Percentiles rank a stretch among this genome's conserved stretches.
These are phyloP conservation scores for Wickerhamomyces mucosus DNA, from an alignment of 805 yeast species.

Conservation along the genomic window DNA sequence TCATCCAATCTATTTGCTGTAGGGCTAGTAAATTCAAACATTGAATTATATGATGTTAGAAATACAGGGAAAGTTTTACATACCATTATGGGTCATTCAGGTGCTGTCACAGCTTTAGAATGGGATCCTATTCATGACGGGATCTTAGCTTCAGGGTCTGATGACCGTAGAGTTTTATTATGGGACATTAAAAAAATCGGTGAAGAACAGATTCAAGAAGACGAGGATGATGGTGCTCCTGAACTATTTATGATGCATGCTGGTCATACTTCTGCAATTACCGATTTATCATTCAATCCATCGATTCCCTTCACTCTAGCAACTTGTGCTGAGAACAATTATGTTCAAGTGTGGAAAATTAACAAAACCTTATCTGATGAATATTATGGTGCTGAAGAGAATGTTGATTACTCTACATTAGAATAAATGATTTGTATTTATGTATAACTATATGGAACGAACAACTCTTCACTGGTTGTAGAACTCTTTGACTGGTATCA, in stretches of 20 bases:
- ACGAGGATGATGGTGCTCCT: slow-evolving; percentile 85
- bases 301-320: slow-evolving; percentile 68
- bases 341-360: slow-evolving; percentile 36
- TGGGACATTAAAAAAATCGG: slow-evolving; percentile 82
- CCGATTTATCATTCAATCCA: slow-evolving; percentile 64
- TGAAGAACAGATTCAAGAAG: slow-evolving; percentile 77
- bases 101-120: slow-evolving; percentile 59
- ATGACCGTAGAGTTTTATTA: slow-evolving; percentile 66
- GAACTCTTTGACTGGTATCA: too few species aligned
- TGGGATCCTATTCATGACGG: slow-evolving; percentile 77
- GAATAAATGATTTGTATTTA: slow-evolving; percentile 13
- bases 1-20: slow-evolving; percentile 53
- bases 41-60: slow-evolving; percentile 58
- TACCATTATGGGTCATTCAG: slow-evolving; percentile 75
- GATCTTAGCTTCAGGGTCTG: slow-evolving; percentile 64
- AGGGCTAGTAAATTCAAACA: slow-evolving; percentile 61
- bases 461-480: neutral
- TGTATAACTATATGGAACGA: neutral
- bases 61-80: slow-evolving; percentile 41
- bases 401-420: slow-evolving; percentile 11
- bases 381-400: slow-evolving; percentile 12
- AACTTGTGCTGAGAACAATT: slow-evolving; percentile 37
- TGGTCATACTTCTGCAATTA: slow-evolving; percentile 74
- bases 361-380: slow-evolving; percentile 27
- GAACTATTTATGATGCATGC: slow-evolving; percentile 89